These are phyloP conservation scores for Fraxinus nigra DNA, from an alignment of 305 asterid species.

Conservation along the genomic window DNA sequence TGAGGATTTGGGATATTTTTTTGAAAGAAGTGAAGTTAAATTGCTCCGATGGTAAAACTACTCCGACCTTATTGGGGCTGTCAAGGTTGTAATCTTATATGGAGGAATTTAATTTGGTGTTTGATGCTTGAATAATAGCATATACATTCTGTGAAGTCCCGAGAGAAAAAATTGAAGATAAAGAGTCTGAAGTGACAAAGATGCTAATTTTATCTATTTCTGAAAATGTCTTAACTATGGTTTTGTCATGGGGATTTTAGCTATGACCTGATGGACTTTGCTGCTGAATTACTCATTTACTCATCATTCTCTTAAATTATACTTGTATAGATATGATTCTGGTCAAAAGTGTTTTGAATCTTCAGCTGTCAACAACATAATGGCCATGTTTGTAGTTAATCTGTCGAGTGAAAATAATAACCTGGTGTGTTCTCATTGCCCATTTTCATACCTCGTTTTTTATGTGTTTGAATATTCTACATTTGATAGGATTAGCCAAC, in stretches of 20 bases:
- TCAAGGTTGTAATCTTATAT: slow-evolving; percentile 52
- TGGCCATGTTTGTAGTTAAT: background rate
- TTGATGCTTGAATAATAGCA: background rate
- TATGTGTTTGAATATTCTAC: background rate
- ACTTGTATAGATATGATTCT: background rate
- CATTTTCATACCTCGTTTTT: background rate
- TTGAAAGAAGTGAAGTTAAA: slow-evolving; percentile 69
- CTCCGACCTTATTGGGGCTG: slow-evolving; percentile 76
- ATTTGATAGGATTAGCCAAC: slow-evolving; percentile 1
- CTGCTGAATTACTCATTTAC: slow-evolving; percentile 12
- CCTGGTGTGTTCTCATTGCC: background rate
- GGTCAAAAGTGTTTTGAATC: background rate
- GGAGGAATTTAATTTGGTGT: background rate
- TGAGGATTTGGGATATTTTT: slow-evolving; percentile 72
- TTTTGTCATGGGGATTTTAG: slow-evolving; percentile 1
- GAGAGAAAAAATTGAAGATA: background rate
- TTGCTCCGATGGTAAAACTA: slow-evolving; percentile 42
- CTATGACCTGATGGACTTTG: slow-evolving; percentile 11
- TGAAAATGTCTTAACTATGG: background rate
- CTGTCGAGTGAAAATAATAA: background rate
- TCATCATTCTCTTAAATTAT: background rate
- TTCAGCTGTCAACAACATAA: background rate
- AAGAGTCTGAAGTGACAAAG: slow-evolving; percentile 10
- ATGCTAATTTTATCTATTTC: slow-evolving; percentile 1
- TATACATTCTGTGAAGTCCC: background rate